These are phyloP conservation scores for Macadamia tetraphylla DNA, from an alignment of 164 flowering plant genomes.

Conservation along the genomic window DNA sequence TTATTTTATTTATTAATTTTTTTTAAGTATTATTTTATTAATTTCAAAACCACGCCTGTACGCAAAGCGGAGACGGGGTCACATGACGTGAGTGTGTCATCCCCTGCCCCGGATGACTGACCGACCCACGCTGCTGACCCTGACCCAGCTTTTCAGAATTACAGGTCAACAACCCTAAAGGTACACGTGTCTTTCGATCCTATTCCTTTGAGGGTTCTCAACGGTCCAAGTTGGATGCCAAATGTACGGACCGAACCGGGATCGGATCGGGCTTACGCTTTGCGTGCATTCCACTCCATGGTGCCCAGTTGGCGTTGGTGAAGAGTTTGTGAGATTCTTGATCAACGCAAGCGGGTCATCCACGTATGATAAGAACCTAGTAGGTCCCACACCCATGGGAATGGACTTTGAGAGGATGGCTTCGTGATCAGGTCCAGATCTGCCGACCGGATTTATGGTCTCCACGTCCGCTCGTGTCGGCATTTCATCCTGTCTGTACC, in stretches of 20 bases:
- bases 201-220: neutral
- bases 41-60: conserved; percentile 13
- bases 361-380: neutral
- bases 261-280: neutral
- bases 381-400: neutral
- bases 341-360: neutral
- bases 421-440: neutral
- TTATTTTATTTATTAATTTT: neutral
- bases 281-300: conserved; percentile 21
- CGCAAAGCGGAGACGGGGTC: conserved; percentile 10
- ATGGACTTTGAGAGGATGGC: neutral
- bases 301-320: neutral
- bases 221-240: conserved; percentile 3
- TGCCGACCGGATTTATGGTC: conserved; percentile 15
- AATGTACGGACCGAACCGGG: too few species aligned
- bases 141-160: too few species aligned
- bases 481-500: neutral
- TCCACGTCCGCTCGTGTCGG: neutral
- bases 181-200: neutral
- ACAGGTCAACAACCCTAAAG: too few species aligned
- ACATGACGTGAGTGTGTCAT: conserved; percentile 2
- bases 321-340: neutral
- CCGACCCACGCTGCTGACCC: too few species aligned
- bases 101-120: neutral
- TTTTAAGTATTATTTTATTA: neutral